Evolutionary conservation across 1,284 basidiomycete species (phyloP).

Genomic region (Chondrostereum purpureum): DNA sequence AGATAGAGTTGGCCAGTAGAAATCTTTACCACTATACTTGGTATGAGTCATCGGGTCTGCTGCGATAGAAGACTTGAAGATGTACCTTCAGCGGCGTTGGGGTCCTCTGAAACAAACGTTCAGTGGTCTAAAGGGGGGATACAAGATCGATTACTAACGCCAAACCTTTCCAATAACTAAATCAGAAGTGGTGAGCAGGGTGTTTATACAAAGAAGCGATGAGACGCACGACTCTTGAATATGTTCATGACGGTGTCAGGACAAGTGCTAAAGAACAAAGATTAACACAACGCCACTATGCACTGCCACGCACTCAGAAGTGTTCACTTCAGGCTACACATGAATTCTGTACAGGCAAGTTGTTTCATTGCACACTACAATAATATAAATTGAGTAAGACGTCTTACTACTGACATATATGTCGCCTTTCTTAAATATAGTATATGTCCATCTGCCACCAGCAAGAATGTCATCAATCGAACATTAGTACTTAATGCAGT

Average conservation of each 20-base stretch:
- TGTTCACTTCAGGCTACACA: slow-evolving; percentile 11
- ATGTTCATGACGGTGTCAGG: too few species aligned
- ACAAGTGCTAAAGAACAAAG: slow-evolving; percentile 15
- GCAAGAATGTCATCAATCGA: too few species aligned
- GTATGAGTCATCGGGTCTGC: too few species aligned
- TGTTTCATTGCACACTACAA: neutral
- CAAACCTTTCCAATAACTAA: slow-evolving; percentile 90
- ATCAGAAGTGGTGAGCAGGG: slow-evolving; percentile 13
- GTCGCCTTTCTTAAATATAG: too few species aligned
- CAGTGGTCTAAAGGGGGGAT: slow-evolving; percentile 12
- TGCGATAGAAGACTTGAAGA: too few species aligned
- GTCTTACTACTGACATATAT: too few species aligned
- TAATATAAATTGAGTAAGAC: too few species aligned
- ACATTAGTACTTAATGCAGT: too few species aligned
- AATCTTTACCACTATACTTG: slow-evolving; percentile 87
- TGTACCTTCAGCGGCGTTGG: slow-evolving; percentile 73
- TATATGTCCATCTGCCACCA: too few species aligned
- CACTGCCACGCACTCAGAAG: too few species aligned
- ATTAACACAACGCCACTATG: slow-evolving; percentile 19
- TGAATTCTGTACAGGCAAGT: slow-evolving; percentile 27
- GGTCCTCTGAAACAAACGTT: slow-evolving; percentile 52
- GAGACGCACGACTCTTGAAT: slow-evolving; percentile 71
- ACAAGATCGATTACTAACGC: slow-evolving; percentile 54
- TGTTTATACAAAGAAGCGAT: too few species aligned
- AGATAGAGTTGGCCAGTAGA: slow-evolving; percentile 90